Evolutionary conservation across 192 early-diverging fungal genomes (phyloP), one percentile per base, ranked within the genome.

Genomic region (Rhizoclosmatium globosum): DNA sequence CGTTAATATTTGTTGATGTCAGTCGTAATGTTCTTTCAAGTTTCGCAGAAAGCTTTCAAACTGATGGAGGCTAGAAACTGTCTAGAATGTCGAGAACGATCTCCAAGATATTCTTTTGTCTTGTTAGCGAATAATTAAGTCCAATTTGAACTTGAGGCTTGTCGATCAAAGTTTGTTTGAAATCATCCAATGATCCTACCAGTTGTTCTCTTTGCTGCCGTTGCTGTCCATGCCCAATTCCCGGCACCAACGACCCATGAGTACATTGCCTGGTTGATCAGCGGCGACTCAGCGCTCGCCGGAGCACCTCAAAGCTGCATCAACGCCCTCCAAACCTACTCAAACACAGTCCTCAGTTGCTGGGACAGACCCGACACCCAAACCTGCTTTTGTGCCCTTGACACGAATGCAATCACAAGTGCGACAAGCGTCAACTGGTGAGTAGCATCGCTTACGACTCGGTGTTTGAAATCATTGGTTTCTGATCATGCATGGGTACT

Each of bases 201-300:
- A 31, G 31, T 31, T 31, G 31, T 31, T 31, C 50, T 53, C 17
- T 13, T 53, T 13, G 50, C 50, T 0, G 7, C 61, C 9, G 61
- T 64, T 21, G 61, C 61, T 38, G 7, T 21, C 21, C 21, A 17
- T 0, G 61, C 39, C 9, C 21, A 21, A 64, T 71, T 71, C 56
- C 70, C 70, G 19, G 48, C 15, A 9, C 70, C 70, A 71, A 71
- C 70, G 9, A 71, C 21, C 31, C 23, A 19, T 13, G 70, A 41
- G 21, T 71, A 71, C 53, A 57, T 71, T 39, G 41, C 50, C 42
- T 71, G 70, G 70, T 44, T 71, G 15, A 19, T 71, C 38, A 58
- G 17, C 13, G 41, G 31, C 15, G 70, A 71, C 38, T 11, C 70
- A 19, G 11, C 47, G 2, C 56, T 71, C 7, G 50, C 47, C 15